Evolutionary conservation across 202 grass and related monocot species (phyloP), one percentile per base, ranked within the genome.

Genomic region (Carex sylvatica): DNA sequence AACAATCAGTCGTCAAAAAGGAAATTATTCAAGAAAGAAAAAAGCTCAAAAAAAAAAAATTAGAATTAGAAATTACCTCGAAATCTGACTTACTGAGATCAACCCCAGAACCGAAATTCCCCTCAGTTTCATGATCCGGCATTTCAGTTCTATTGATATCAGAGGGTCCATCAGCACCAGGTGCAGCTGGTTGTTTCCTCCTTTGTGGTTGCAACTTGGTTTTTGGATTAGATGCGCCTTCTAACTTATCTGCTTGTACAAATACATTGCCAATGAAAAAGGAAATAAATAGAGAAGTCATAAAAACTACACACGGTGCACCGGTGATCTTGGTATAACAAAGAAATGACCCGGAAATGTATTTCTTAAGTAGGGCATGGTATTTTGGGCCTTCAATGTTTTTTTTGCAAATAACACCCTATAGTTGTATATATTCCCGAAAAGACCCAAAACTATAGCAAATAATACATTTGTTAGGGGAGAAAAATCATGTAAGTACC

Each of bases 181-280:
- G 68, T 46, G 7, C 38, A 71, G 52, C 15, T n/a, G 28, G 28
- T 10, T 58, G 51, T 77, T 77, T 77, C 73, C 56, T 77, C 28
- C 73, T 75, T 55, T 75, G 72, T 31, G 72, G 72, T 23, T 26
- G 69, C 42, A 72, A 72, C 42, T 72, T 72, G 11, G 47, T 28
- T 31, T 75, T 54, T 19, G 16, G 24, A 56, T 58, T 58, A 36
- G 52, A 36, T 6, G 26, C 12, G 36, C 73, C 52, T 33, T 35
- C 16, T 19, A 58, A 55, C 15, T 77, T 77, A 33, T 55, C 73
- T 58, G 28, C 30, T 56, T 77, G 15, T 44, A 70, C 36, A 70
- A 70, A 46, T 12, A 22, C n/a, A 18, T 22, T 44, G 18, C 6
- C 23, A 38, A 71, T 71, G 15, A 47, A 71, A 23, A 71, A 46